Base-by-base conservation (phyloP, 2,329 filamentous ascomycete genomes). In the Cladosporium sphaerospermum region DNA sequence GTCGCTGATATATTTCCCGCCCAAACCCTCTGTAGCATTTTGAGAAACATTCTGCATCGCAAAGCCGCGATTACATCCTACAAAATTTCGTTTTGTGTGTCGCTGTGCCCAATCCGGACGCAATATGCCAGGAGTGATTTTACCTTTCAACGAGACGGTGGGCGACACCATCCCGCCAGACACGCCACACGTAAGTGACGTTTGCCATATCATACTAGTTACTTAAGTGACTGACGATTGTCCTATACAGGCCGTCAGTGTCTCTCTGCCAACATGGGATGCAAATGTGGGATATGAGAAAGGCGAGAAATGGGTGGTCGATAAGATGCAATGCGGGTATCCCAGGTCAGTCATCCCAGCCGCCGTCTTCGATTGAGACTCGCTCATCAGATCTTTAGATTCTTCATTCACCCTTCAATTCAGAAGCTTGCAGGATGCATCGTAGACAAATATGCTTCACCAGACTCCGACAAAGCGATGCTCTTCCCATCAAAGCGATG, bases 211-310 rank as follows among this genome's bases (percentile, higher is more conserved):
- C 9, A 47, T 14, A 14, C 13, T 18, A 50, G 23, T 19, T 16
- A 31, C 14, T 32, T 23, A 16, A 28, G 47, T 11, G 23, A 23
- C 51, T 53, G 37, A 53, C 51, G 18, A 10, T 37, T 14, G 14
- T 47, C 16, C 16, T 34, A 19, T 45, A 5, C 59, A 96, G 91
- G 93, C 92, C 59, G 89, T 97, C 59, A 97, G 92, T 69, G 92
- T 97, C 40, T 97, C 93, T 13, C 76, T 99, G 23, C 93, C 93
- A 37, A 95, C 90, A 72, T 99, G 93, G 93, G 79, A 78, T 60
- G 78, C 90, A 59, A 97, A 95, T 64, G 78, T 99, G 37, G 92
- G 83, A 39, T 99, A 99, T 66, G 93, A 99, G 70, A 90, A 99
- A 70, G 92, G 90, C 47, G 80, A 95, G 67, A 76, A 84, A 53